phyloP scores from a whole-genome alignment of 345 rosid species.

The Angophora floribunda region DNA sequence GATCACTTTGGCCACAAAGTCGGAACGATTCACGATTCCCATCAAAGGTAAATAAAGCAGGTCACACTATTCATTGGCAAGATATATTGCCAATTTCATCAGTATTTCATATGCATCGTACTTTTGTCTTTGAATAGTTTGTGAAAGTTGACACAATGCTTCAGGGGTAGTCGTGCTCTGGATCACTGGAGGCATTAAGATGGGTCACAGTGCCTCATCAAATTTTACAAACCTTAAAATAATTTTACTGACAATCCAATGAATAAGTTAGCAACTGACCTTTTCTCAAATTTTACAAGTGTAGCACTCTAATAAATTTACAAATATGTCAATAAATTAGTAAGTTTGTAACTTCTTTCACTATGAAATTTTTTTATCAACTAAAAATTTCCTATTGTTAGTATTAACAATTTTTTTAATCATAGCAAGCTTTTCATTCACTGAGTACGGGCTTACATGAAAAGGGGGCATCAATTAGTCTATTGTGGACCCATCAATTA shows the following conservation, averaged over 20 bases:
- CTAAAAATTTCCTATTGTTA: background rate
- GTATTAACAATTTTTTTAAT: too few relatives aligned
- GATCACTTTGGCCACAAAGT: background rate
- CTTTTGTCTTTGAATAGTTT: background rate
- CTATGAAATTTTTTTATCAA: background rate
- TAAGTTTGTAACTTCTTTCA: background rate
- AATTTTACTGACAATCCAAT: too few relatives aligned
- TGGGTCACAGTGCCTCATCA: background rate
- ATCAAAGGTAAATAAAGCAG: background rate
- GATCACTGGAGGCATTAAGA: background rate
- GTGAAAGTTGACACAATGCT: background rate
- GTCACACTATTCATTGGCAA: background rate
- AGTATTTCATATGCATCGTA: background rate
- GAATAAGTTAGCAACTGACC: background rate
- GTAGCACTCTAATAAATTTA: background rate
- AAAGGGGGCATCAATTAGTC: background rate
- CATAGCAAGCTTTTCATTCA: background rate
- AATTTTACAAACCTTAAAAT: background rate
- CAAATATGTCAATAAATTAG: background rate
- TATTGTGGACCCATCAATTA: background rate
- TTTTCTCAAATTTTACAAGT: background rate
- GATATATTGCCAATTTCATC: background rate
- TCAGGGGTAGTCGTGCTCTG: background rate
- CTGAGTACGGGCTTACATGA: background rate
- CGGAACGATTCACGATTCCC: background rate